phyloP scores from a whole-genome alignment of 441 rosid species.

The Dalechampia spathulata region DNA sequence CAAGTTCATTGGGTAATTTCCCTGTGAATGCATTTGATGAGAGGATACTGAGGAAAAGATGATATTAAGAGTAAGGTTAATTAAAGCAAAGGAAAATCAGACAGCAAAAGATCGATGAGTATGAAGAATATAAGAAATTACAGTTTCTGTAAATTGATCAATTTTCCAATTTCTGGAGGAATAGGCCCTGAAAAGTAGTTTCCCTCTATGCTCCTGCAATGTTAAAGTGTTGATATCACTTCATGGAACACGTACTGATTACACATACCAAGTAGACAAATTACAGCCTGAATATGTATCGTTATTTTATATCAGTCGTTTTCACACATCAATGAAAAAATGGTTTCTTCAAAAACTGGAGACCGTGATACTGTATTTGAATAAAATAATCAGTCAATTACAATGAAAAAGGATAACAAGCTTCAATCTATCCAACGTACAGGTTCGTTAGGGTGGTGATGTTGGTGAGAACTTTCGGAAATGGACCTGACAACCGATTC shows the following conservation, averaged over 20 bases:
- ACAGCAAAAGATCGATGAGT: constrained; percentile 8
- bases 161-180: constrained; percentile 58
- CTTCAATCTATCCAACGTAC: constrained; percentile 30
- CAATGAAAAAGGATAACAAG: neutral
- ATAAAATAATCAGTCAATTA: neutral
- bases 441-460: constrained; percentile 56
- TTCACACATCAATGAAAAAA: neutral
- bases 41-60: constrained; percentile 35
- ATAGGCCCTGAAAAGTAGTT: constrained; percentile 62
- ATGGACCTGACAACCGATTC: constrained; percentile 71
- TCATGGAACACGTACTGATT: neutral
- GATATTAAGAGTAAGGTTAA: neutral
- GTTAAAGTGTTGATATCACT: neutral
- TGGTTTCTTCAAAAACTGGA: too few relatives aligned
- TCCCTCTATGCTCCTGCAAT: constrained; percentile 81
- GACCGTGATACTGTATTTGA: too few relatives aligned
- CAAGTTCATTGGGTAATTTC: constrained; percentile 41
- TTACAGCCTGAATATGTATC: neutral
- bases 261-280: neutral
- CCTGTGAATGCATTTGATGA: constrained; percentile 74
- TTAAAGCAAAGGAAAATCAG: neutral
- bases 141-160: constrained; percentile 61
- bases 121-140: constrained; percentile 25
- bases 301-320: neutral
- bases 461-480: constrained; percentile 63